Evolutionary conservation across 495 filamentous ascomycete genomes (phyloP), one percentile per base, ranked within the genome.

Genomic region (Jackrogersella minutella): DNA sequence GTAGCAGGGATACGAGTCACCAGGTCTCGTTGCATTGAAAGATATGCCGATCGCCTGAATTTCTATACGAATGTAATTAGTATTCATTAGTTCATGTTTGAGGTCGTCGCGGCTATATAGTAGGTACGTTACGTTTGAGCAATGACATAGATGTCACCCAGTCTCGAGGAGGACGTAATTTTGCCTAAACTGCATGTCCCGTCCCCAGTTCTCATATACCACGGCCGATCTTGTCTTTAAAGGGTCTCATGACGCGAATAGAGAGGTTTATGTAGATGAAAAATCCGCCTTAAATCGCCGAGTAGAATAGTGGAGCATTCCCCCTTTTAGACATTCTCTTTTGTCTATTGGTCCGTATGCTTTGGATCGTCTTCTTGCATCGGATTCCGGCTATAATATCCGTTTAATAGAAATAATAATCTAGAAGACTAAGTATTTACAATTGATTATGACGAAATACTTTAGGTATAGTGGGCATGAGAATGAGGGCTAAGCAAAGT

Each of bases 111-210:
- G 7, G 33, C n/a, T n/a, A n/a, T n/a, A n/a, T n/a, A n/a, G 46
- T 21, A 46, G 60, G 14, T 39, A 60, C 2, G 49, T 56, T 58
- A 16, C n/a, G 30, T 56, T 37, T 7, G 16, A 49, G 46, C n/a
- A 30, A 65, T 57, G 52, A 61, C 56, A 61, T 69, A 52, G 50
- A 10, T 6, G 11, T 16, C 16, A 26, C 16, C 39, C 33, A 58
- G 44, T 64, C 28, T 39, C 17, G 14, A 17, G 11, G 61, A 21
- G 28, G 26, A 44, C 7, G 7, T 26, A 64, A 69, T 69, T 28
- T n/a, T 69, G 66, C 60, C 66, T 69, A 69, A 69, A 69, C 62
- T 52, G 19, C 44, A 53, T 50, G 34, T 47, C 41, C 66, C 44
- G 54, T 57, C 61, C 39, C 58, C 14, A 56, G 31, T 21, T 40